Evolutionary conservation across 2,329 filamentous ascomycete species (phyloP).

Genomic region (Lasiodiplodia sp.): DNA sequence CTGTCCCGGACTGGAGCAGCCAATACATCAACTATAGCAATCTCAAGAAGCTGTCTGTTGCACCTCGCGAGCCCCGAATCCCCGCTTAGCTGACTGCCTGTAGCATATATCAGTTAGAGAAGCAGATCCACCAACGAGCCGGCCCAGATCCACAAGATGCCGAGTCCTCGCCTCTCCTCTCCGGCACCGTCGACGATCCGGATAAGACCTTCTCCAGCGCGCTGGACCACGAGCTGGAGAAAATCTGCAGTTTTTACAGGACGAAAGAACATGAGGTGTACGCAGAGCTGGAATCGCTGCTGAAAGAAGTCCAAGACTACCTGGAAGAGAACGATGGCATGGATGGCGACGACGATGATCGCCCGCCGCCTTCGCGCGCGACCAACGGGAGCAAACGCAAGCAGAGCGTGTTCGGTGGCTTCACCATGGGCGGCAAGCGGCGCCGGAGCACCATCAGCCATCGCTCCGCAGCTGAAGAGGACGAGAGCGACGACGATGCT

Average conservation of each 20-base stretch:
- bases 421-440: constrained; percentile 56
- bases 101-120: constrained; percentile 95
- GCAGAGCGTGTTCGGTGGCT: constrained; percentile 61
- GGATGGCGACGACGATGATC: constrained; percentile 46
- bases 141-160: constrained; percentile 68
- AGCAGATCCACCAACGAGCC: constrained; percentile 70
- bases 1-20: constrained; percentile 98
- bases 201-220: constrained; percentile 83
- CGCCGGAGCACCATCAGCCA: constrained; percentile 53
- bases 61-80: neutral
- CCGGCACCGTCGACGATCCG: constrained; percentile 68
- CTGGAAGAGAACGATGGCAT: constrained; percentile 61
- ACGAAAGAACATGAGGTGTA: constrained; percentile 89
- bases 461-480: constrained; percentile 60
- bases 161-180: constrained; percentile 85
- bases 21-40: constrained; percentile 99
- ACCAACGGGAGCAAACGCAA: constrained; percentile 48
- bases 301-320: constrained; percentile 75
- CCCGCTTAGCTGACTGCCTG: neutral
- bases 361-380: constrained; percentile 42
- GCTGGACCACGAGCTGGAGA: constrained; percentile 89
- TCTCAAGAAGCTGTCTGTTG: constrained; percentile 90
- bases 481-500: constrained; percentile 70
- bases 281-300: constrained; percentile 78
- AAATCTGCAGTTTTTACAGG: constrained; percentile 89